Percentiles rank a stretch among this genome's conserved stretches.
These are phyloP conservation scores for Achaetomium macrosporum DNA, from an alignment of 2,329 filamentous ascomycete species.

Conservation along the genomic window DNA sequence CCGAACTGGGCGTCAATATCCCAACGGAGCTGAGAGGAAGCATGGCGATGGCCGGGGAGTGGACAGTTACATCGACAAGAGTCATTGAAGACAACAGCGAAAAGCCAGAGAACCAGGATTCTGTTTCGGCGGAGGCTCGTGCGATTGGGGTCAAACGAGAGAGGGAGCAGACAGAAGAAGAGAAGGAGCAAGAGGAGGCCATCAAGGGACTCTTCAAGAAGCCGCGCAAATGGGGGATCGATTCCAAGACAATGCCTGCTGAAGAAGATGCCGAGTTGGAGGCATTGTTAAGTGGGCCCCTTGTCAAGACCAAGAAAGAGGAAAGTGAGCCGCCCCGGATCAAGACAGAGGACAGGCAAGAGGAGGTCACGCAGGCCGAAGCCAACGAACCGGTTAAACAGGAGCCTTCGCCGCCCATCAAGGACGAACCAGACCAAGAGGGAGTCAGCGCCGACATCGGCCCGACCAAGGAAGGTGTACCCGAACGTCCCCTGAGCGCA, in stretches of 20 bases:
- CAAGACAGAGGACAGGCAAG: conserved; percentile 35
- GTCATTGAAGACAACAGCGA: conserved; percentile 44
- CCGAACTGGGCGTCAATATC: conserved; percentile 77
- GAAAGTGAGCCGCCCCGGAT: conserved; percentile 28
- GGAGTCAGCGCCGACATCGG: neutral
- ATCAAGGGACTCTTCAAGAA: conserved; percentile 56
- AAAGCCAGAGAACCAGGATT: conserved; percentile 30
- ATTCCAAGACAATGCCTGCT: conserved; percentile 43
- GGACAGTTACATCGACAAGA: conserved; percentile 66
- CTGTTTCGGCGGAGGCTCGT: conserved; percentile 29
- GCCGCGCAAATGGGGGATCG: conserved; percentile 48
- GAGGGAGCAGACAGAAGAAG: conserved; percentile 50
- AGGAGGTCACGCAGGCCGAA: conserved; percentile 6
- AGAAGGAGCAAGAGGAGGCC: conserved; percentile 55
- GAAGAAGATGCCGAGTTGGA: conserved; percentile 56
- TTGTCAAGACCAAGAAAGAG: conserved; percentile 28
- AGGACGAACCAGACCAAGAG: conserved; percentile 36
- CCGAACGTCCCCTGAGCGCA: neutral
- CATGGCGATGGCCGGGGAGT: conserved; percentile 84
- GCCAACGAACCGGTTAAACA: neutral
- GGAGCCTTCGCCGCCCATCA: conserved; percentile 27
- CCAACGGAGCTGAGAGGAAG: conserved; percentile 72
- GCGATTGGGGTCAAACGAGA: conserved; percentile 47
- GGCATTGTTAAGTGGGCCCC: conserved; percentile 44
- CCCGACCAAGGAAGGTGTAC: neutral